phyloP scores from a whole-genome alignment of 768 basidiomycete genomes.

The Podaxis mareebaensis region DNA sequence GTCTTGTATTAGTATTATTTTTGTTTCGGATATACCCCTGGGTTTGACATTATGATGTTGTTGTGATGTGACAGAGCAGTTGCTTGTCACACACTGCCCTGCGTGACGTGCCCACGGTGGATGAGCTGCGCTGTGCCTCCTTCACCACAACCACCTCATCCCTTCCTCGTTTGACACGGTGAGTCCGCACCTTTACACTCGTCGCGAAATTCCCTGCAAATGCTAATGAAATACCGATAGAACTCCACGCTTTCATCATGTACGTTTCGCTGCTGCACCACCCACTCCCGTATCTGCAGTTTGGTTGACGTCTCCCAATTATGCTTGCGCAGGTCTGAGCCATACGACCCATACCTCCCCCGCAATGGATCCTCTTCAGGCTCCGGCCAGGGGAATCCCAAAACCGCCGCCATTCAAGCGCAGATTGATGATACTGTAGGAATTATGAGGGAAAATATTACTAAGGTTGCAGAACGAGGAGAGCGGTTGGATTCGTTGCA shows the following conservation, averaged over 20 bases:
- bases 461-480: conserved; percentile 92
- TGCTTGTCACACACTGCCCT: conserved; percentile 3
- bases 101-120: conserved; percentile 13
- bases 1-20: conserved; percentile 4
- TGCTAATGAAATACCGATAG: conserved; percentile 20
- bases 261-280: conserved; percentile 25
- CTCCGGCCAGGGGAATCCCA: conserved; percentile 55
- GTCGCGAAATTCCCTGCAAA: not conserved
- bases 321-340: conserved; percentile 75
- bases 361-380: conserved; percentile 71
- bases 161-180: conserved; percentile 43
- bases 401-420: conserved; percentile 94
- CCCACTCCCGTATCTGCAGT: not conserved
- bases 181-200: conserved; percentile 16
- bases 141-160: conserved; percentile 22
- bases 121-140: conserved; percentile 8
- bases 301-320: conserved; percentile 11
- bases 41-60: not conserved
- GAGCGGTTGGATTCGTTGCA: conserved; percentile 92
- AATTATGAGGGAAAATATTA: conserved; percentile 98
- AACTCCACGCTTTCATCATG: conserved; percentile 38
- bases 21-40: conserved; percentile 1
- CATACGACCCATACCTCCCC: conserved; percentile 98
- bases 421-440: conserved; percentile 97
- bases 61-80: conserved; percentile 5